Evolutionary conservation across 345 rosid genomes (phyloP).

Genomic region (Streptanthus diversifolius): DNA sequence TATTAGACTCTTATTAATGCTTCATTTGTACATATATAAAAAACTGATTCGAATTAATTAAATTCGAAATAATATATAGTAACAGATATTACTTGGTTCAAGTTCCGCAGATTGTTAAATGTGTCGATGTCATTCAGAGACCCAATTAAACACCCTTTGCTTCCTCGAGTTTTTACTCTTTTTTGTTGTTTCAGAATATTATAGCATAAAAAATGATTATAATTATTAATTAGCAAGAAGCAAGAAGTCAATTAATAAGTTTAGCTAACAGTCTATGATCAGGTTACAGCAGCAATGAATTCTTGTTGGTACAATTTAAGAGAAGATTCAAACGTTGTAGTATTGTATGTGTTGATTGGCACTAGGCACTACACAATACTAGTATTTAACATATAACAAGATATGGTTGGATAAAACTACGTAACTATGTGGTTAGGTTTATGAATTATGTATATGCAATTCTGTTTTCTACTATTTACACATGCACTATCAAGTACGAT

Average conservation of each 20-base stretch:
- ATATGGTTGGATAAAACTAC: background rate
- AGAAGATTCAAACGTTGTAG: background rate
- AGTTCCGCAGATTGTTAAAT: background rate
- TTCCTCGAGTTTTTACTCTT: background rate
- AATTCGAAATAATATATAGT: background rate
- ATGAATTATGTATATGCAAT: background rate
- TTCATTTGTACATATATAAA: no score
- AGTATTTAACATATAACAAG: background rate
- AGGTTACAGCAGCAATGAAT: background rate
- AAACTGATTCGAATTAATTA: no score
- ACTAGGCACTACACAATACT: background rate
- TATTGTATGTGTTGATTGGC: background rate
- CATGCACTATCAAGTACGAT: background rate
- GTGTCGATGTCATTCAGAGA: background rate
- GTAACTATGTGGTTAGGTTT: background rate
- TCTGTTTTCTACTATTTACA: background rate
- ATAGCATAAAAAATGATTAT: background rate
- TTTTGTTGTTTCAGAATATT: background rate
- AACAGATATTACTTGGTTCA: background rate
- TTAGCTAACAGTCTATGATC: slow-evolving; percentile 8
- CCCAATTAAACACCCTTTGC: background rate
- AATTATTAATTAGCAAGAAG: background rate
- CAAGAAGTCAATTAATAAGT: slow-evolving; percentile 16
- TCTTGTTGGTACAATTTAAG: slow-evolving; percentile 8
- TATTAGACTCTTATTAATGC: no score